These are phyloP conservation scores for Rauvolfia tetraphylla DNA, from an alignment of 257 asterid genomes.

Conservation along the genomic window DNA sequence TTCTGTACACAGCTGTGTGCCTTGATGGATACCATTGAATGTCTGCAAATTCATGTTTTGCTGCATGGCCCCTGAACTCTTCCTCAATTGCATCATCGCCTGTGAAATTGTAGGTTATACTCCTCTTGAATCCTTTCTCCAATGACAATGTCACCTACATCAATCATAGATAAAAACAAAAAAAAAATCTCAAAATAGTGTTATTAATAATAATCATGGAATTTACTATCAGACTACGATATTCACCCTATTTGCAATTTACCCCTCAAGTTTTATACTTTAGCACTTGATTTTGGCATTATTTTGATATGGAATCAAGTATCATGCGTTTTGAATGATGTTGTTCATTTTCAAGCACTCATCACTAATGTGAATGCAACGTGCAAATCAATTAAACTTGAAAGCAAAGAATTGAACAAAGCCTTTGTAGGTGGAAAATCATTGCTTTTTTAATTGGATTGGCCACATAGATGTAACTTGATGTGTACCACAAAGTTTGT, in stretches of 20 bases:
- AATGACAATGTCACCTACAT: slow-evolving; percentile 56
- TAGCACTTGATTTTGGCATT: neutral
- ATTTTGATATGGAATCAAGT: neutral
- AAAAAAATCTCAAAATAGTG: neutral
- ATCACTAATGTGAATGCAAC: neutral
- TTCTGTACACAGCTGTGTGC: slow-evolving; percentile 61
- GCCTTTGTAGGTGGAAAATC: neutral
- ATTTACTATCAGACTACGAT: too few relatives aligned
- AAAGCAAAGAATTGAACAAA: neutral
- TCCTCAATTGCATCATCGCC: slow-evolving; percentile 52
- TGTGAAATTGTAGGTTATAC: slow-evolving; percentile 55
- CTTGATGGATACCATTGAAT: slow-evolving; percentile 91
- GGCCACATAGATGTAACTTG: too few relatives aligned
- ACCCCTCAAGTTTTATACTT: neutral
- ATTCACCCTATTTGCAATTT: neutral
- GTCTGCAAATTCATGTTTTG: slow-evolving; percentile 69
- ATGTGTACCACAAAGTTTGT: too few relatives aligned
- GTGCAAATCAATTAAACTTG: neutral
- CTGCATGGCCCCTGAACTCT: slow-evolving; percentile 53
- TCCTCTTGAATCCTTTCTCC: slow-evolving; percentile 69
- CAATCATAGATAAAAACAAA: neutral
- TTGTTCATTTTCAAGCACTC: neutral
- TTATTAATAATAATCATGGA: too few relatives aligned
- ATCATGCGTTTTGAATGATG: too few relatives aligned
- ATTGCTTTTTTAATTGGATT: too few relatives aligned